Percentiles rank a stretch among this genome's conserved stretches.
These are phyloP conservation scores for Crithidia brevicula DNA, from an alignment of 208 protist species.

Conservation along the genomic window DNA sequence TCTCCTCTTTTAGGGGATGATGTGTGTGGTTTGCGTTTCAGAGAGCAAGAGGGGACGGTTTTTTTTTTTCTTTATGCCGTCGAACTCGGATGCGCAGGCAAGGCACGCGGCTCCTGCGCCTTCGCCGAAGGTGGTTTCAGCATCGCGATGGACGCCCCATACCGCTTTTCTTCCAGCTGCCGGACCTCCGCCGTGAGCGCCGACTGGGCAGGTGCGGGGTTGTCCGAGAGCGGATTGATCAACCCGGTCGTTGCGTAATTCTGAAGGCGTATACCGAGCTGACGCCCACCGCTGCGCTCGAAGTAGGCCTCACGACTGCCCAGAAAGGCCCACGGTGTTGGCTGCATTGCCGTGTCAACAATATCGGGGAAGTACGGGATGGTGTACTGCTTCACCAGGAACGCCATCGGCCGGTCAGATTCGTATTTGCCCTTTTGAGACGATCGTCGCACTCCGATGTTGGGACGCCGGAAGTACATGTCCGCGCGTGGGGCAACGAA, in stretches of 20 bases:
- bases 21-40: not conserved
- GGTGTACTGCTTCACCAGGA: slow-evolving; percentile 74
- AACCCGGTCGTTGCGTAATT: slow-evolving; percentile 57
- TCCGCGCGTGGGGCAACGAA: slow-evolving; percentile 85
- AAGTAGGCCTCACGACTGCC: slow-evolving; percentile 85
- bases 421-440: slow-evolving; percentile 83
- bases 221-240: slow-evolving; percentile 63
- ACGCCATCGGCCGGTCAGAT: slow-evolving; percentile 67
- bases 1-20: no score
- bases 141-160: slow-evolving; percentile 74
- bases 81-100: not conserved
- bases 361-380: slow-evolving; percentile 92
- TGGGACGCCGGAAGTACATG: slow-evolving; percentile 85
- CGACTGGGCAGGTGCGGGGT: slow-evolving; percentile 54
- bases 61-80: no score
- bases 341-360: slow-evolving; percentile 83
- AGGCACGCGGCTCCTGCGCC: not conserved
- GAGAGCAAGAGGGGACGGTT: no score
- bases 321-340: slow-evolving; percentile 83
- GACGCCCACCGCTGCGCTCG: slow-evolving; percentile 61
- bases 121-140: slow-evolving; percentile 49
- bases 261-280: slow-evolving; percentile 64
- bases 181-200: slow-evolving; percentile 64
- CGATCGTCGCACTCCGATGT: slow-evolving; percentile 62
- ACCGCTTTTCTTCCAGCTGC: slow-evolving; percentile 53